These are phyloP conservation scores for Tricharina praecox DNA, from an alignment of 495 filamentous ascomycete genomes.

Conservation along the genomic window DNA sequence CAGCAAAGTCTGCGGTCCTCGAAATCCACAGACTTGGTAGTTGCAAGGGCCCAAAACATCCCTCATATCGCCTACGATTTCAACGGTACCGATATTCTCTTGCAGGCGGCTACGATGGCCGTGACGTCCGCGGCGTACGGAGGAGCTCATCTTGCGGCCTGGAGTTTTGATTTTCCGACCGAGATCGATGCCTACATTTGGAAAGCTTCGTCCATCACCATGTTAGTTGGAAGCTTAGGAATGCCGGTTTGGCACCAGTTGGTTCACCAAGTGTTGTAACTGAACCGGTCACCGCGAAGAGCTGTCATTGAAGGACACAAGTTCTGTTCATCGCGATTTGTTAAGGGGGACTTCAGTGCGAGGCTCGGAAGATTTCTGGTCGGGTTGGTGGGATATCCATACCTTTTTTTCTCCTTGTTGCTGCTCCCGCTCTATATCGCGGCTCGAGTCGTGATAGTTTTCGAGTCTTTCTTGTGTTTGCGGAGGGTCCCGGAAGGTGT, in stretches of 20 bases:
- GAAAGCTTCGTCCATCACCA: neutral
- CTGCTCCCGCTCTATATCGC: neutral
- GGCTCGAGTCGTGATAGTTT: neutral
- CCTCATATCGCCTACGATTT: neutral
- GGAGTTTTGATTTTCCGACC: neutral
- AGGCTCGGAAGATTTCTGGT: neutral
- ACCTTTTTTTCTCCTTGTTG: neutral
- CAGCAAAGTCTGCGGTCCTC: neutral
- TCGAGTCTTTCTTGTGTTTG: conserved; percentile 1
- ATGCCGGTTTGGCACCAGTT: neutral
- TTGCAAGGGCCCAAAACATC: neutral
- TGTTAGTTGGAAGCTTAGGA: neutral
- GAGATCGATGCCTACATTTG: neutral
- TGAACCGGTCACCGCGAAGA: neutral
- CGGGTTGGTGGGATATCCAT: neutral
- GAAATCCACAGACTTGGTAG: neutral
- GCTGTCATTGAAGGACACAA: neutral
- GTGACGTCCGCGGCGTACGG: neutral
- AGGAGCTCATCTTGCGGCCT: neutral
- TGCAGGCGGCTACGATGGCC: neutral
- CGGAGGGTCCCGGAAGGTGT: neutral
- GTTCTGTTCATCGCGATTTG: neutral
- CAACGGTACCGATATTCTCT: neutral
- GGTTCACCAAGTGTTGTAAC: neutral
- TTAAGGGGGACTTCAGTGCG: neutral